A percentile compares a stretch with the other conserved stretches of the same genome.
These are phyloP conservation scores for Chenopodium album DNA, from an alignment of 148 eudicot species.

Conservation along the genomic window DNA sequence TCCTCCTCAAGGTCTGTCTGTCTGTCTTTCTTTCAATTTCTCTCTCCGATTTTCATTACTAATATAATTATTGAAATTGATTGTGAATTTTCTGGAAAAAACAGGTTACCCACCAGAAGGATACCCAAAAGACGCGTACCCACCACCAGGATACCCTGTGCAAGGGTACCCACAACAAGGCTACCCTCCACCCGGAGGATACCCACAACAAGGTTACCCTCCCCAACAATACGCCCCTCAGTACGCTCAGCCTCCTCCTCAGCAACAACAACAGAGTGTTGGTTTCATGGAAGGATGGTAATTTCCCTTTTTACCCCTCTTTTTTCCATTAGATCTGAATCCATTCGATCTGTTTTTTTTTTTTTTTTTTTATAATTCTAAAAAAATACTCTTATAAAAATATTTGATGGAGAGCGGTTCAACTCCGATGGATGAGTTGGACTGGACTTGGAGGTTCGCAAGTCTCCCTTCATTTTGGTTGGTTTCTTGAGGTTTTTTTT, in stretches of 20 bases:
- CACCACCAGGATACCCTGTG: constrained; percentile 64
- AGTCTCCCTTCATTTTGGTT: background rate
- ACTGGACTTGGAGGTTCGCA: background rate
- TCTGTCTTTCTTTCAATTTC: too few relatives aligned
- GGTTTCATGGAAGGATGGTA: constrained; percentile 74
- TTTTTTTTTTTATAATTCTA: too few relatives aligned
- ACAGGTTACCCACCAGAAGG: constrained; percentile 69
- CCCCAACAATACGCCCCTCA: constrained; percentile 26
- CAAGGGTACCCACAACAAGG: constrained; percentile 46
- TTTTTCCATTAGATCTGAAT: constrained; percentile 23
- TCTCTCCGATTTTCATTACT: too few relatives aligned
- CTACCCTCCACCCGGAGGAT: constrained; percentile 24
- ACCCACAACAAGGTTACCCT: constrained; percentile 20
- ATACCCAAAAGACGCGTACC: constrained; percentile 64
- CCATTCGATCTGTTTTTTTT: background rate
- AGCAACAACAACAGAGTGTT: constrained; percentile 31
- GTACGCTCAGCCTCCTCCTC: constrained; percentile 51
- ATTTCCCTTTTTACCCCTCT: background rate
- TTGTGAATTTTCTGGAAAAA: background rate
- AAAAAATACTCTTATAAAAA: too few relatives aligned
- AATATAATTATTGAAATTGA: background rate
- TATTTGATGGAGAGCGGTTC: background rate
- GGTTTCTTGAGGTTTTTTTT: background rate
- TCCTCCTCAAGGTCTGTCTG: constrained; percentile 8
- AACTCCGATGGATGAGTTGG: background rate